Base-by-base conservation (phyloP, 2,329 filamentous ascomycete species). In the Trichoderma lentiforme region DNA sequence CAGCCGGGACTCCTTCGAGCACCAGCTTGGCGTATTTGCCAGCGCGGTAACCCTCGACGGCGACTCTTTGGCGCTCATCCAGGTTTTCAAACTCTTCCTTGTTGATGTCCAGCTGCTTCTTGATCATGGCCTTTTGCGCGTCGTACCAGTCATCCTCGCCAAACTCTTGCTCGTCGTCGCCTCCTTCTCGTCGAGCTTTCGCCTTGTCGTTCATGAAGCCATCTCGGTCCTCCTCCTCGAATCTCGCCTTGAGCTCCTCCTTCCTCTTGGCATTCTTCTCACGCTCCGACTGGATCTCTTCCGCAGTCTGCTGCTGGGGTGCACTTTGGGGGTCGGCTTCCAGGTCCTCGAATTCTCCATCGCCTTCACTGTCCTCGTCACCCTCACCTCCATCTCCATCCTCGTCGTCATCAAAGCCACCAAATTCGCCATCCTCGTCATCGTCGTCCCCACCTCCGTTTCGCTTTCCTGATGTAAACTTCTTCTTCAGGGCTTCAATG, bases 61-160 rank as follows among this genome's bases (percentile, higher is more conserved):
- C 90, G 3, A 92, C 87, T 67, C 96, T 90, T 73, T 97, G 95
- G 57, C 88, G 85, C 74, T 96, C 92, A 79, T 99, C 96, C 3
- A 99, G 88, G 70, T 89, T 89, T 76, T 95, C 93, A 75, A 97
- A 97, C 79, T 98, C 97, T 72, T 93, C 90, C 78, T 94, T 94
- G 84, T 99, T 99, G 88, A 99, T 98, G 78, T 97, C 93, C 74
- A 96, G 88, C 81, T 99, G 96, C 83, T 97, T 98, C 82, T 98
- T 93, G 72, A 99, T 91, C 80, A 92, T 88, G 36, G 96, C 93
- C 84, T 99, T 99, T 80, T 99, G 96, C 32, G 93, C 90, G 79
- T 98, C 96, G 80, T 99, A 99, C 97, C 97, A 99, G 71, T 99
- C 93, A 79, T 99, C 96, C 82, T 99, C 96, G 67, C 95, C 96